phyloP scores from a whole-genome alignment of 2,329 filamentous ascomycete genomes.

The Leptosphaerulina australis region DNA sequence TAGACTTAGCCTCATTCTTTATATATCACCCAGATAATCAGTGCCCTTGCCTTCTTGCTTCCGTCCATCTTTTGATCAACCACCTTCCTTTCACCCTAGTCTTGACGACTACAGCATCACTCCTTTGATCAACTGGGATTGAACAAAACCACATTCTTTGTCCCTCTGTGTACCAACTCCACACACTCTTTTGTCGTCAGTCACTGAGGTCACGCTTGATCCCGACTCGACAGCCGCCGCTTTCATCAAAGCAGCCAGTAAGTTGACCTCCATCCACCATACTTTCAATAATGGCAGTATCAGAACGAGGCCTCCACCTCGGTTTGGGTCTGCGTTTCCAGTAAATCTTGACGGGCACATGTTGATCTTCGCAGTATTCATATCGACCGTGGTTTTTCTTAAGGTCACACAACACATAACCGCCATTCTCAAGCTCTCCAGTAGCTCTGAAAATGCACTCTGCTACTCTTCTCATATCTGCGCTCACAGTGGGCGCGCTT shows the following conservation, averaged over 20 bases:
- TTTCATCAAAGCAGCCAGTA: conserved; percentile 18
- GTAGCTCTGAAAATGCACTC: conserved; percentile 35
- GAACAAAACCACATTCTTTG: not conserved
- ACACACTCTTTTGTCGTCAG: conserved; percentile 8
- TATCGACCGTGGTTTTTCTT: conserved; percentile 1
- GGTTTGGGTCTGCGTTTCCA: conserved; percentile 10
- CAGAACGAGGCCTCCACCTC: conserved; percentile 3
- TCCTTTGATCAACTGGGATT: conserved; percentile 3
- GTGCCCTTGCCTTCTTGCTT: not conserved
- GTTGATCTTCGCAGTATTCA: conserved; percentile 13
- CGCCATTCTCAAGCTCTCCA: conserved; percentile 13
- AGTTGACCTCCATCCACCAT: conserved; percentile 4
- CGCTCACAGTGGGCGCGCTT: conserved; percentile 33
- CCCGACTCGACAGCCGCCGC: conserved; percentile 9
- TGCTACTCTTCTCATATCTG: conserved; percentile 31
- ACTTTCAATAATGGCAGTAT: conserved; percentile 3
- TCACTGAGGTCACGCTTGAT: conserved; percentile 15
- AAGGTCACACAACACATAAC: conserved; percentile 2
- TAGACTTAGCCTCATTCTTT: conserved; percentile 8
- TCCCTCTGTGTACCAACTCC: not conserved
- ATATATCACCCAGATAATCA: conserved; percentile 11
- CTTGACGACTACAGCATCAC: conserved; percentile 10
- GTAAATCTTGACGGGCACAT: conserved; percentile 5
- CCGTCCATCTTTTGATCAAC: not conserved
- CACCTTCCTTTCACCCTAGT: conserved; percentile 1